A percentile compares a stretch with the other conserved stretches of the same genome.
Evolutionary conservation across 2,329 filamentous ascomycete species (phyloP).

Genomic region (Neofusicoccum parvum): DNA sequence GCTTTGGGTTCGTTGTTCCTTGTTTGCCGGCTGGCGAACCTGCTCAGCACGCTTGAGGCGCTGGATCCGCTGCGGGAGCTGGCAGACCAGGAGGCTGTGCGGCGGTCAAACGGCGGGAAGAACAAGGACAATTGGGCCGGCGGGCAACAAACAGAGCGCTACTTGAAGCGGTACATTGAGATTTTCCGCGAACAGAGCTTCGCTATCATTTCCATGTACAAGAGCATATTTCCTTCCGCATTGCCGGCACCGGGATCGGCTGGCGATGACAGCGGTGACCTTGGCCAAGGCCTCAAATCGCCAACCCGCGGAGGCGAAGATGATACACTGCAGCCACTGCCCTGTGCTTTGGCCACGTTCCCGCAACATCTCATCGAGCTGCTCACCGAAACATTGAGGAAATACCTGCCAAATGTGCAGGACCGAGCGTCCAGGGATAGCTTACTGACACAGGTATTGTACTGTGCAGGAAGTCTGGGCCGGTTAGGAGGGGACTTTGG

Average conservation of each 20-base stretch:
- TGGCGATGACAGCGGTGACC: conserved; percentile 13
- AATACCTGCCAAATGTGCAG: conserved; percentile 78
- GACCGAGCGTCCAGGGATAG: conserved; percentile 83
- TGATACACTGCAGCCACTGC: conserved; percentile 58
- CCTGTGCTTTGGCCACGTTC: conserved; percentile 79
- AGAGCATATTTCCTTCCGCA: conserved; percentile 76
- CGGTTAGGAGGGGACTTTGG: conserved; percentile 91
- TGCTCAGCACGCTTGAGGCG: conserved; percentile 78
- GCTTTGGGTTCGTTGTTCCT: conserved; percentile 82
- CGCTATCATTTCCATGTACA: conserved; percentile 91
- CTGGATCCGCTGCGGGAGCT: conserved; percentile 83
- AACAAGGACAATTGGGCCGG: conserved; percentile 58
- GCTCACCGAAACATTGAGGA: conserved; percentile 72
- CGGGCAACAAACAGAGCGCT: conserved; percentile 91
- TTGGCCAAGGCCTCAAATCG: not conserved
- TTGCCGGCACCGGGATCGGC: conserved; percentile 41
- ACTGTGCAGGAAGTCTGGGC: conserved; percentile 88
- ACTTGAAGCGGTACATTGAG: conserved; percentile 92
- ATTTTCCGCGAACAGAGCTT: conserved; percentile 98
- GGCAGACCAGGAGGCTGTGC: conserved; percentile 77
- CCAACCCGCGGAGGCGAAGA: conserved; percentile 24
- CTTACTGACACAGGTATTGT: conserved; percentile 87
- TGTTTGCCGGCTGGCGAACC: conserved; percentile 78
- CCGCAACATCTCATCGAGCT: conserved; percentile 80
- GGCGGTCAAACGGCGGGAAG: conserved; percentile 36